phyloP scores from a whole-genome alignment of 2,329 filamentous ascomycete genomes.

The Cryphonectria nitschkei region DNA sequence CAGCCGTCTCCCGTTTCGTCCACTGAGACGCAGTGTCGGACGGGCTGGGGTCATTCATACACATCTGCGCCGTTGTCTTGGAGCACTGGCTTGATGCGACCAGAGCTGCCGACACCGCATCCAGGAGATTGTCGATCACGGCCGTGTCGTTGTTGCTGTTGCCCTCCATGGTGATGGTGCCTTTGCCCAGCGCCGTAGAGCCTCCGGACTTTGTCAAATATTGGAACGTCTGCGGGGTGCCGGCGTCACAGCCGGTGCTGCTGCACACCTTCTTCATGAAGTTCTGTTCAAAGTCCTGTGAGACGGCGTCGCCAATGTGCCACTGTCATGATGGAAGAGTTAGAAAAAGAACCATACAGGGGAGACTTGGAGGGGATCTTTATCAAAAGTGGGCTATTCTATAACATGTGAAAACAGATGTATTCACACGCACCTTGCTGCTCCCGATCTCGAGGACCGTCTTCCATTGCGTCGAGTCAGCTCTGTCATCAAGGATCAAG shows the following conservation, averaged over 20 bases:
- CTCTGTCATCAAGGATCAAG: background rate
- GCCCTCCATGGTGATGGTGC: background rate
- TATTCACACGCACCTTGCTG: background rate
- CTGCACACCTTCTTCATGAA: background rate
- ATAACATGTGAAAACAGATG: background rate
- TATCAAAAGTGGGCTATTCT: background rate
- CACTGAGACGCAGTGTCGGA: background rate
- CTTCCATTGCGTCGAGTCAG: background rate
- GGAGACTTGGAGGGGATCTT: no score
- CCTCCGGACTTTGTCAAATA: background rate
- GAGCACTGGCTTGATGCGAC: background rate
- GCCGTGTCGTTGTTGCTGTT: background rate
- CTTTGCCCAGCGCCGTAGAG: background rate
- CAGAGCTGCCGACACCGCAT: background rate
- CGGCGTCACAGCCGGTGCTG: background rate
- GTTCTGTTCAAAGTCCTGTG: background rate
- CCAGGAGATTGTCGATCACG: conserved; percentile 1
- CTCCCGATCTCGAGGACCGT: background rate
- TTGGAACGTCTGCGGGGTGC: background rate
- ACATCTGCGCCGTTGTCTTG: background rate
- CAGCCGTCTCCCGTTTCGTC: background rate
- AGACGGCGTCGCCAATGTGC: background rate
- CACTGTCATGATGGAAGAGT: background rate
- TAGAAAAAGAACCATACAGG: background rate
- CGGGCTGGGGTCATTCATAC: background rate